These are phyloP conservation scores for Cylindrotheca fusiformis DNA, from an alignment of 108 stramenopile genomes.

Conservation along the genomic window DNA sequence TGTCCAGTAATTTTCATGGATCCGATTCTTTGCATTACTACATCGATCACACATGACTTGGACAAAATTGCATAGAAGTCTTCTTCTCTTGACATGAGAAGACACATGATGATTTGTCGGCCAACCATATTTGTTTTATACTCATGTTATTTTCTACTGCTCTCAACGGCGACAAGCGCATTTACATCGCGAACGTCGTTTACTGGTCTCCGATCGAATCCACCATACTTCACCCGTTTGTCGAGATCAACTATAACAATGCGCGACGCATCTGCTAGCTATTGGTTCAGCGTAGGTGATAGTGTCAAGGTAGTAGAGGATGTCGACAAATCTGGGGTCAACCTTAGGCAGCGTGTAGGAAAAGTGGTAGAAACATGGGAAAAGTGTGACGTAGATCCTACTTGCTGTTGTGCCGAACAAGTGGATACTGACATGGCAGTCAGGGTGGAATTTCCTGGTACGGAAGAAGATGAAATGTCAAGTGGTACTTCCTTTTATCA, in stretches of 20 bases:
- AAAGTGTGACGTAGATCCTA: conserved; percentile 84
- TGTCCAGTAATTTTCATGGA: no score
- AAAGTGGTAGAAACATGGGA: conserved; percentile 76
- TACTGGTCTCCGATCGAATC: no score
- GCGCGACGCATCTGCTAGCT: conserved; percentile 57
- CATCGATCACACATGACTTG: no score
- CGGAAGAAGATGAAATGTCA: conserved; percentile 7
- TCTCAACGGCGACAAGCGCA: no score
- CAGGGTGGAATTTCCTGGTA: conserved; percentile 45
- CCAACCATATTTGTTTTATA: no score
- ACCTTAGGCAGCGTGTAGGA: conserved; percentile 49
- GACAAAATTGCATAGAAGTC: no score
- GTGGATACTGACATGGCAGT: conserved; percentile 64
- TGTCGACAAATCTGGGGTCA: conserved; percentile 30
- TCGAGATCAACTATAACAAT: conserved; percentile 36
- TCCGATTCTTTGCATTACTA: no score
- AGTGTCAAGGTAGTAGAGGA: conserved; percentile 51
- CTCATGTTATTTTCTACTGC: no score
- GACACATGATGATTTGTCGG: no score
- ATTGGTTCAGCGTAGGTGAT: conserved; percentile 60
- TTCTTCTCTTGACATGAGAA: no score
- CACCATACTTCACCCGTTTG: no score
- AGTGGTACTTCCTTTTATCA: conserved; percentile 30
- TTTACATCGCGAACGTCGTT: no score
- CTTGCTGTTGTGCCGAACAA: conserved; percentile 83